A percentile compares a stretch with the other conserved stretches of the same genome.
phyloP scores from a whole-genome alignment of 2,329 filamentous ascomycete genomes.

The Phaeoacremonium minimum region DNA sequence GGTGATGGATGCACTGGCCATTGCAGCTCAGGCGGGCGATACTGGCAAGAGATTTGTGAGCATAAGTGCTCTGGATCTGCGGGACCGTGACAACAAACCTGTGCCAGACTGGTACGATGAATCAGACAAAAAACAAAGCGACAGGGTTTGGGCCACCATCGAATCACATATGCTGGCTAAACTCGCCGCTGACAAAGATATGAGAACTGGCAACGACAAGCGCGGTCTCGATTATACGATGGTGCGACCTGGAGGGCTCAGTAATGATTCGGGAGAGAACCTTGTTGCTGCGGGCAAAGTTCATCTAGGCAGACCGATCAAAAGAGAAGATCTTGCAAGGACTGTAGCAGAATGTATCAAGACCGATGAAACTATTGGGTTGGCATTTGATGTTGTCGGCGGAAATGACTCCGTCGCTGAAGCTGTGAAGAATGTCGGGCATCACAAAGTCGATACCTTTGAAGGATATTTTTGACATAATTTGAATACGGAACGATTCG shows the following conservation, averaged over 20 bases:
- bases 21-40: constrained; percentile 23
- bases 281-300: constrained; percentile 36
- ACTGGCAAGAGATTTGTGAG: constrained; percentile 36
- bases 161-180: constrained; percentile 35
- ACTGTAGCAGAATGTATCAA: constrained; percentile 33
- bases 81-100: constrained; percentile 29
- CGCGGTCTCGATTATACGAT: constrained; percentile 39
- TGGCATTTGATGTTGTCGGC: constrained; percentile 37
- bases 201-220: constrained; percentile 29
- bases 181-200: constrained; percentile 31
- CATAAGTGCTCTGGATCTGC: constrained; percentile 37
- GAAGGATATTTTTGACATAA: constrained; percentile 18
- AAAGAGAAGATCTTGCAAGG: constrained; percentile 38
- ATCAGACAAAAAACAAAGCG: constrained; percentile 25
- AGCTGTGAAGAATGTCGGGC: constrained; percentile 30
- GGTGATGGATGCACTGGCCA: constrained; percentile 37
- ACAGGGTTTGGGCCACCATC: constrained; percentile 31
- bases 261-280: constrained; percentile 29
- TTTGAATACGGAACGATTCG: no score
- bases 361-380: constrained; percentile 30
- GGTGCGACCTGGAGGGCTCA: constrained; percentile 33
- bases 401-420: constrained; percentile 23
- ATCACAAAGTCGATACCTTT: constrained; percentile 25
- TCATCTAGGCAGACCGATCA: constrained; percentile 27
- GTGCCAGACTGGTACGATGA: constrained; percentile 38